Evolutionary conservation across 2,329 filamentous ascomycete genomes (phyloP).

Genomic region (Fusarium citri): DNA sequence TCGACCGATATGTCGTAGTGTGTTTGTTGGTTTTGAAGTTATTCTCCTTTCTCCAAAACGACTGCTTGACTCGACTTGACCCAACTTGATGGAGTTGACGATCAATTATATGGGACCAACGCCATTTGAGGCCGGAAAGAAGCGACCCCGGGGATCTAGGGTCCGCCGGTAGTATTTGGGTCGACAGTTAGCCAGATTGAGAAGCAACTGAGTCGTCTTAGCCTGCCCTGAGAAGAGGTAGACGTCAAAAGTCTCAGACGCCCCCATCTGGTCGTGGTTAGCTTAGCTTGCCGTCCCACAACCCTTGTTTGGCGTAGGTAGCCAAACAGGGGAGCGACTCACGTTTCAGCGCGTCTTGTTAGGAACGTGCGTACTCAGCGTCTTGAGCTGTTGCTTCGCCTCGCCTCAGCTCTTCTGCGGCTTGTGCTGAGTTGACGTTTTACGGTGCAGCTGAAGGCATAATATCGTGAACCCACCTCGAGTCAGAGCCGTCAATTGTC

Average conservation of each 20-base stretch:
- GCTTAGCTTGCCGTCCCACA: constrained; percentile 22
- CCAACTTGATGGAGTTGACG: constrained; percentile 17
- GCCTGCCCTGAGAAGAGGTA: constrained; percentile 23
- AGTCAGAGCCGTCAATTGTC: constrained; percentile 23
- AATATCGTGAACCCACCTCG: constrained; percentile 37
- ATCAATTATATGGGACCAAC: constrained; percentile 31
- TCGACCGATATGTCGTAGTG: constrained; percentile 27
- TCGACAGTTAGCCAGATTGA: constrained; percentile 35
- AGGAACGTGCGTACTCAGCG: constrained; percentile 33
- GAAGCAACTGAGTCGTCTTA: constrained; percentile 24
- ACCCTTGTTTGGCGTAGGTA: constrained; percentile 35
- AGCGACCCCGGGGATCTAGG: constrained; percentile 32
- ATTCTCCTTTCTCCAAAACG: constrained; percentile 26
- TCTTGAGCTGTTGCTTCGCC: background rate
- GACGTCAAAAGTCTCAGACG: constrained; percentile 37
- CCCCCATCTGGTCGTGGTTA: constrained; percentile 20
- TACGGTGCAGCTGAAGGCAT: constrained; percentile 40
- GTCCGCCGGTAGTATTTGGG: constrained; percentile 12
- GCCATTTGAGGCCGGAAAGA: constrained; percentile 39
- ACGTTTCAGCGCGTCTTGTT: constrained; percentile 47
- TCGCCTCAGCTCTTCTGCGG: constrained; percentile 26
- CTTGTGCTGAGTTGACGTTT: constrained; percentile 7
- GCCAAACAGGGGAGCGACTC: constrained; percentile 46
- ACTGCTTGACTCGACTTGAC: constrained; percentile 13
- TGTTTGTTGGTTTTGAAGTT: constrained; percentile 22